Base-by-base conservation (phyloP, 345 rosid genomes). In the Iberis pinnata region DNA sequence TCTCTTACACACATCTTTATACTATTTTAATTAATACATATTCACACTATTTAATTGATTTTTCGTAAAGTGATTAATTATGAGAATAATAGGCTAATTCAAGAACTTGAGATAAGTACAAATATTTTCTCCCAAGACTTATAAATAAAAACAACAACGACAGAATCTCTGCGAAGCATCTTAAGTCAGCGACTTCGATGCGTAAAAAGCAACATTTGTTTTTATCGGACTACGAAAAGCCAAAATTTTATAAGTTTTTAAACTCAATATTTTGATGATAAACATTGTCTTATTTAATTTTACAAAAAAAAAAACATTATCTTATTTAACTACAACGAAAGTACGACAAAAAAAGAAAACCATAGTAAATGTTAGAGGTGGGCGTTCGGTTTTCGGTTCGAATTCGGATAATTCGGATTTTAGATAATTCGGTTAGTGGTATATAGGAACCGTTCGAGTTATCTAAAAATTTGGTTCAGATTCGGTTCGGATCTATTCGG, bases 141-240 rank as follows among this genome's bases (percentile, higher is more conserved):
- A 18, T 7, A 26, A 7, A 17, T 6, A 5, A 12, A 4, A 16
- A 27, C 17, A 45, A 44, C 5, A 6, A 31, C 36, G 58, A 60
- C 58, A 53, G 72, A 68, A 60, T 68, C 67, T 68, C 67, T 61
- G 67, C 39, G 61, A 67, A 67, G 71, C 71, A 67, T 67, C 67
- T 60, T 67, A 60, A 62, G 67, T 61, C 67, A 61, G 72, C 63
- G 63, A 68, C 26, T 68, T 53, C 63, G 46, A 68, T 60, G 72
- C 53, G 3, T 67, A 32, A 53, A 65, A 67, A 67, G 61, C 24
- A 53, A 59, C 61, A 67, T 45, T 60, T 67, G 65, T 58, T 51
- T 65, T 50, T 25, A 39, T 59, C 29, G 37, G 42, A 66, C 52
- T 36, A 51, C 18, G 17, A 26, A 39, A 53, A 58, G 44, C 18